phyloP scores from a whole-genome alignment of 192 early-diverging fungal genomes.

The Anaeromyces robustus region DNA sequence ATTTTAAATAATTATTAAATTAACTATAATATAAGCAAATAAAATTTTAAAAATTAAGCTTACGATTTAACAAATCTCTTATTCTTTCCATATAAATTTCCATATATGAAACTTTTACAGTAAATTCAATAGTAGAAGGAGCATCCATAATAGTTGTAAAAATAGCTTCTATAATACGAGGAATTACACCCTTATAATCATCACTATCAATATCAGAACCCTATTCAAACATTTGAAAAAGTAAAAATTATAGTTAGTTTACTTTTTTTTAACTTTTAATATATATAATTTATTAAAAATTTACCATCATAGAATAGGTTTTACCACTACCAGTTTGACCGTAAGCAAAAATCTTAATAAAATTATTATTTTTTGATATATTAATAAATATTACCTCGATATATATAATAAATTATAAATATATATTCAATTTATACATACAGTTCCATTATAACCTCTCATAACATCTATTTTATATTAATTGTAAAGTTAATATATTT shows the following conservation, averaged over 20 bases:
- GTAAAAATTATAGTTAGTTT: too few species aligned
- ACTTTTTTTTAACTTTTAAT: too few species aligned
- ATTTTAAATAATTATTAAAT: not conserved
- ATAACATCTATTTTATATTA: slow-evolving; percentile 56
- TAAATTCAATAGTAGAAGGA: slow-evolving; percentile 89
- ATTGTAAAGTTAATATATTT: too few species aligned
- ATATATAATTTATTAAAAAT: not conserved
- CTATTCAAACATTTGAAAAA: slow-evolving; percentile 5
- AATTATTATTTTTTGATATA: not conserved
- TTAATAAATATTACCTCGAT: too few species aligned
- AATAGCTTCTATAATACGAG: slow-evolving; percentile 89
- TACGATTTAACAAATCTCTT: slow-evolving; percentile 83
- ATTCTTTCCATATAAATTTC: slow-evolving; percentile 99
- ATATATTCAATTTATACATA: slow-evolving; percentile 97
- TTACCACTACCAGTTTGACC: slow-evolving; percentile 98
- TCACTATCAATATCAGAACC: slow-evolving; percentile 89
- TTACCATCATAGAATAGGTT: slow-evolving; percentile 74
- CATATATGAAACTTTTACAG: slow-evolving; percentile 98
- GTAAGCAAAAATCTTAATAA: slow-evolving; percentile 77
- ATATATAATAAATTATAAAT: slow-evolving; percentile 93
- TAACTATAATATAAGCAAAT: not conserved
- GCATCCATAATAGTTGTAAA: slow-evolving; percentile 83
- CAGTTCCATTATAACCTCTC: slow-evolving; percentile 95
- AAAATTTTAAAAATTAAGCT: slow-evolving; percentile 10
- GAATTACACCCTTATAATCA: slow-evolving; percentile 84